Evolutionary conservation across 2,329 filamentous ascomycete species (phyloP).

Genomic region (Elsinoe arachidis): DNA sequence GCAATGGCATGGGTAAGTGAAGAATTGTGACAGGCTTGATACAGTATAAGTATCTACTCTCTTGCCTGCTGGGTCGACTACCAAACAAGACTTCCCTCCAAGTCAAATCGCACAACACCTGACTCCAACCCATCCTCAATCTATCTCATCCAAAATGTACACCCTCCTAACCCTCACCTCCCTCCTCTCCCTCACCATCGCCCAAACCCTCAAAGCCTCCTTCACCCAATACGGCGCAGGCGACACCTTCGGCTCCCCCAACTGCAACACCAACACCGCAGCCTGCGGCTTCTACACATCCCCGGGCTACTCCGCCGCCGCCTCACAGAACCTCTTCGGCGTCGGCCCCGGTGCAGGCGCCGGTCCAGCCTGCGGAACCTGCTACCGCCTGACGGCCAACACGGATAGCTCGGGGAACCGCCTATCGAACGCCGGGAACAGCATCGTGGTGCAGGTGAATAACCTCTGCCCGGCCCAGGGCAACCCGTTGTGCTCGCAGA

Average conservation of each 20-base stretch:
- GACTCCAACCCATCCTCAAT: neutral
- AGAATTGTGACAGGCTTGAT: neutral
- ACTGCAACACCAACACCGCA: slow-evolving; percentile 30
- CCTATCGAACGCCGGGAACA: slow-evolving; percentile 25
- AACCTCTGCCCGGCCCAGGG: slow-evolving; percentile 33
- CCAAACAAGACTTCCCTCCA: neutral
- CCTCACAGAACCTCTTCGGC: slow-evolving; percentile 33
- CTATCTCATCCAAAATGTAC: neutral
- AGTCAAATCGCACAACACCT: neutral
- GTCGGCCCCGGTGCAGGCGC: slow-evolving; percentile 30
- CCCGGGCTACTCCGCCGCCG: slow-evolving; percentile 30
- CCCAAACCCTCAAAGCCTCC: slow-evolving; percentile 21
- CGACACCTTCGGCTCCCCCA: slow-evolving; percentile 27
- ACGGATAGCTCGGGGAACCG: slow-evolving; percentile 26
- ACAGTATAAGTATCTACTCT: slow-evolving; percentile 5
- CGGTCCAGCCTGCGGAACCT: slow-evolving; percentile 33
- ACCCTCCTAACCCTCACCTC: neutral
- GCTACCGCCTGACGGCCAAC: slow-evolving; percentile 30
- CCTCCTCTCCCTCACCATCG: slow-evolving; percentile 1
- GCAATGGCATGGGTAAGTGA: no score
- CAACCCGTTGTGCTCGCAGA: slow-evolving; percentile 33
- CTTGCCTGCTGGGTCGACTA: neutral
- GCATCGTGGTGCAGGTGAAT: slow-evolving; percentile 33
- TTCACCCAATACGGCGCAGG: slow-evolving; percentile 30
- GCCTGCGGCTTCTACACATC: slow-evolving; percentile 30